Conservation (phyloP, 768 basidiomycete genomes). For the Boletus insuetus region DNA sequence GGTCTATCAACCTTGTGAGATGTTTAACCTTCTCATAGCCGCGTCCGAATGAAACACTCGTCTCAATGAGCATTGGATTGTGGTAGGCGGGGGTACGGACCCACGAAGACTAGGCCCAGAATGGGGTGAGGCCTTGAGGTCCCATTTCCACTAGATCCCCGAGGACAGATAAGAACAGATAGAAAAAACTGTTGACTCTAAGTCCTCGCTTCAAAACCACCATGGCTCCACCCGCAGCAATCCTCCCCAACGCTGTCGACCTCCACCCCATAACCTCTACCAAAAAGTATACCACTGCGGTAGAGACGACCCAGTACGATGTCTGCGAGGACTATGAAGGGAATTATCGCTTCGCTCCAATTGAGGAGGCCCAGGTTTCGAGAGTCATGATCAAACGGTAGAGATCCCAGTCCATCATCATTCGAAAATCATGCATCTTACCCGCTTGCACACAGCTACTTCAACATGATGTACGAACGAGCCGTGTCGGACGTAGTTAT, state of each 20-base stretch:
- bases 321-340: constrained; percentile 48
- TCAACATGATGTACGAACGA: constrained; percentile 68
- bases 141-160: no score
- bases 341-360: constrained; percentile 66
- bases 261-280: constrained; percentile 14
- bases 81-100: no score
- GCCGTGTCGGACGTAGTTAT: constrained; percentile 77
- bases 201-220: not conserved
- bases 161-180: not conserved
- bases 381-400: constrained; percentile 75
- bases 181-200: constrained; percentile 3
- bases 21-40: not conserved
- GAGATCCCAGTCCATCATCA: not conserved
- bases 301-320: constrained; percentile 14
- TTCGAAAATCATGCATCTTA: not conserved
- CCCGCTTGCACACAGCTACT: constrained; percentile 49
- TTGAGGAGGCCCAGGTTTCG: constrained; percentile 73
- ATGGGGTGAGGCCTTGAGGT: no score
- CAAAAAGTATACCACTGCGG: constrained; percentile 23
- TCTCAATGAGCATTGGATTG: no score
- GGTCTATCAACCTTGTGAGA: not conserved
- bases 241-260: constrained; percentile 22
- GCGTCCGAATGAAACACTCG: no score
- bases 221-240: constrained; percentile 41
- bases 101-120: no score